A percentile compares a stretch with the other conserved stretches of the same genome.
These are phyloP conservation scores for Vitis labrusca DNA, from an alignment of 164 flowering plant genomes.

Conservation along the genomic window DNA sequence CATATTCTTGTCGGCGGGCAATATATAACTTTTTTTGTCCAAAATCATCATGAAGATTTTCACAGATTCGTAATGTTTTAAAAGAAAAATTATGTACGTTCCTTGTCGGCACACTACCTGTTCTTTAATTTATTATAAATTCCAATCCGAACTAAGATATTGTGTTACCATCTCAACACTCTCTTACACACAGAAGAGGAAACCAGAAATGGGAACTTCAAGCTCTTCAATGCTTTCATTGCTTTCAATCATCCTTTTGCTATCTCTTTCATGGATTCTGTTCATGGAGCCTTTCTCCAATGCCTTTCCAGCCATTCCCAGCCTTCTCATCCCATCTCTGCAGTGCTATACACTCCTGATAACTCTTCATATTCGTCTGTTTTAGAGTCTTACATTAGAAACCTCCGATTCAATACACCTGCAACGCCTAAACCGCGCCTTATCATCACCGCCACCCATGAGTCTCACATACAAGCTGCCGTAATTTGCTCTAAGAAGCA, in stretches of 20 bases:
- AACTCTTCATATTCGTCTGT: conserved; percentile 21
- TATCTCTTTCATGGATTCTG: background rate
- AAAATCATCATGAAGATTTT: too few species aligned
- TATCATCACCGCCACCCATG: conserved; percentile 35
- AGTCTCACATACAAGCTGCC: conserved; percentile 40
- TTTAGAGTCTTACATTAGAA: conserved; percentile 28
- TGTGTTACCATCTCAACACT: too few species aligned
- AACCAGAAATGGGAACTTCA: too few species aligned
- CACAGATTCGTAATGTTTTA: too few species aligned
- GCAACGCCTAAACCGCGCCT: conserved; percentile 36
- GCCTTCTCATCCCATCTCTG: conserved; percentile 6
- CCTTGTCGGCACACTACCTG: too few species aligned
- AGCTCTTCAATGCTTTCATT: too few species aligned
- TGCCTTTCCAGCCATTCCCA: conserved; percentile 26
- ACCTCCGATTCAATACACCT: conserved; percentile 32
- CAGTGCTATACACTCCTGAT: conserved; percentile 19
- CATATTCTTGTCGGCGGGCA: too few species aligned
- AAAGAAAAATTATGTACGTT: too few species aligned
- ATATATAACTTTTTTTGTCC: too few species aligned
- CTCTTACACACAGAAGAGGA: too few species aligned
- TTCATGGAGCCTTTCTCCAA: conserved; percentile 9
- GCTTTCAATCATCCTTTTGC: background rate
- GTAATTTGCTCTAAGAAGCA: conserved; percentile 20
- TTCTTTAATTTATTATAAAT: too few species aligned
- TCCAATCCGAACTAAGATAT: too few species aligned